Conservation (phyloP, 2,329 filamentous ascomycete species). For the Furcasterigmium sp. region DNA sequence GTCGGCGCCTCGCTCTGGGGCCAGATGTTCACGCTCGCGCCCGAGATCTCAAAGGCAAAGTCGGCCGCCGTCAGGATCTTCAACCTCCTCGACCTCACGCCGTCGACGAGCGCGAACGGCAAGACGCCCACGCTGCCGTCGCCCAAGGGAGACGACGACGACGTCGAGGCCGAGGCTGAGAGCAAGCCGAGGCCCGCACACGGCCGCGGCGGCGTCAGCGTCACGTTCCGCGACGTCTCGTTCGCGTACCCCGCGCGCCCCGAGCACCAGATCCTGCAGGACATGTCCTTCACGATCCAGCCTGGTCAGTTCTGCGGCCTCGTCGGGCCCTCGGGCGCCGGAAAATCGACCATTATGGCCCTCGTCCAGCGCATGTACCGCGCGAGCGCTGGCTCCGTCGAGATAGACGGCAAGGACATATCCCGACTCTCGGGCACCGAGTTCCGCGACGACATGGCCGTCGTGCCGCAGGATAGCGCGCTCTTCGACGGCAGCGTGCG, state of each 20-base stretch:
- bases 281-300: slow-evolving; percentile 28
- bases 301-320: slow-evolving; percentile 33
- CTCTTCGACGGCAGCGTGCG: slow-evolving; percentile 51
- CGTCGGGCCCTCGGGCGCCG: slow-evolving; percentile 40
- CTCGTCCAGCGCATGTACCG: slow-evolving; percentile 49
- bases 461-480: slow-evolving; percentile 54
- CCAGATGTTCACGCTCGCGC: slow-evolving; percentile 60
- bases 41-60: slow-evolving; percentile 55
- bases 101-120: slow-evolving; percentile 19
- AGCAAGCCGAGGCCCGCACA: slow-evolving; percentile 9
- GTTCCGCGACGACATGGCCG: slow-evolving; percentile 47
- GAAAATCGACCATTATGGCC: slow-evolving; percentile 41
- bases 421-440: slow-evolving; percentile 13
- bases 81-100: slow-evolving; percentile 21
- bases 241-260: slow-evolving; percentile 59
- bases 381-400: slow-evolving; percentile 41
- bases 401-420: slow-evolving; percentile 46
- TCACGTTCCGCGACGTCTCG: slow-evolving; percentile 48
- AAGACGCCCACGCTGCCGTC: slow-evolving; percentile 9
- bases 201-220: slow-evolving; percentile 22
- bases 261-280: slow-evolving; percentile 41
- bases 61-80: slow-evolving; percentile 44
- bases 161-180: slow-evolving; percentile 10
- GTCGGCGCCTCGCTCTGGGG: slow-evolving; percentile 58
- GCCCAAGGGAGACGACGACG: slow-evolving; percentile 1